Evolutionary conservation across 805 yeast genomes (phyloP).

Genomic region (Barnettozyma pratensis): DNA sequence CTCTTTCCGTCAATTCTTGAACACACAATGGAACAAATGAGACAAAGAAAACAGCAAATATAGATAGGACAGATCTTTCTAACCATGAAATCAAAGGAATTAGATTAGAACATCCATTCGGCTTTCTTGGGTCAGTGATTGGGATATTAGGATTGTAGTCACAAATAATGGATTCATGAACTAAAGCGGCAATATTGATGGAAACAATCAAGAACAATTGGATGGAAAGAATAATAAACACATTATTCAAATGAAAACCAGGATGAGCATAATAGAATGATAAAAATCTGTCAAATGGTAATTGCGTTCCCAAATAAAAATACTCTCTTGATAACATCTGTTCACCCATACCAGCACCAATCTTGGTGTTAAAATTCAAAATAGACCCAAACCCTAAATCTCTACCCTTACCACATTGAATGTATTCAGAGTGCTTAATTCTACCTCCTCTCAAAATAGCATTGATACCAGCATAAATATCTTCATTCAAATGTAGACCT

Average conservation of each 20-base stretch:
- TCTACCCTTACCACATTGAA: slow-evolving; percentile 84
- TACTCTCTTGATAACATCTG: slow-evolving; percentile 81
- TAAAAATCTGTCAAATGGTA: slow-evolving; percentile 72
- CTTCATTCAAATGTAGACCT: slow-evolving; percentile 79
- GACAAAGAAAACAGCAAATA: slow-evolving; percentile 67
- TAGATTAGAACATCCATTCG: slow-evolving; percentile 67
- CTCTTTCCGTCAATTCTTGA: slow-evolving; percentile 74
- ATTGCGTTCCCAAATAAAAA: slow-evolving; percentile 69
- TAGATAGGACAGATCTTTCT: slow-evolving; percentile 65
- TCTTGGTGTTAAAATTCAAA: slow-evolving; percentile 74
- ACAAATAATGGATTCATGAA: slow-evolving; percentile 58
- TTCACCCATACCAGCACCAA: slow-evolving; percentile 91
- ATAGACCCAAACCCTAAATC: slow-evolving; percentile 83
- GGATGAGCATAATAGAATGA: slow-evolving; percentile 84
- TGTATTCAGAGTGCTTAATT: slow-evolving; percentile 77
- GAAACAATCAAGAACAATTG: slow-evolving; percentile 55
- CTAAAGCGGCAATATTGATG: slow-evolving; percentile 58
- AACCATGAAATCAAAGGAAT: slow-evolving; percentile 73
- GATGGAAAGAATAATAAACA: slow-evolving; percentile 65
- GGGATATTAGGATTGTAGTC: slow-evolving; percentile 53
- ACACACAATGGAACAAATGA: slow-evolving; percentile 72
- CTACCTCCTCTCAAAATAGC: slow-evolving; percentile 77
- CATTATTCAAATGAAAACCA: slow-evolving; percentile 78
- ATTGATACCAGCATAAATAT: slow-evolving; percentile 82
- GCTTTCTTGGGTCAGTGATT: slow-evolving; percentile 54